Conservation (phyloP, 108 stramenopile genomes). For the Skeletonema tropicum region DNA sequence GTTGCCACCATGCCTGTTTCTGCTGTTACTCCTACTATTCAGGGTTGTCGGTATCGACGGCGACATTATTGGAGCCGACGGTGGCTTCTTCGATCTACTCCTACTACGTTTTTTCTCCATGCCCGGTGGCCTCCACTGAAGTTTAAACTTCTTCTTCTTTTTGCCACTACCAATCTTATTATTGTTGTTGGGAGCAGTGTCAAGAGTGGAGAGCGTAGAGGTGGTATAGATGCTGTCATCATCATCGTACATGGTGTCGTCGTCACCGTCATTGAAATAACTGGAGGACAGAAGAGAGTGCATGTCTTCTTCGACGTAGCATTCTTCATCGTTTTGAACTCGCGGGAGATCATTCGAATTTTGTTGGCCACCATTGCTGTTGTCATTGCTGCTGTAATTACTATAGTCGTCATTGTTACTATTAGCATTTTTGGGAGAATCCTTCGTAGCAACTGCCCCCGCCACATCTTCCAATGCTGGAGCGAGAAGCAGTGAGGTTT, state of each 20-base stretch:
- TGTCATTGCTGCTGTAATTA: background rate
- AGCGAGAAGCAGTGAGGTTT: constrained; percentile 20
- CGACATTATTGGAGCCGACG: background rate
- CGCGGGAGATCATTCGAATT: background rate
- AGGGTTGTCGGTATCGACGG: background rate
- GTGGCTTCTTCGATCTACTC: background rate
- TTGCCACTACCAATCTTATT: background rate
- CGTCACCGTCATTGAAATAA: constrained; percentile 12
- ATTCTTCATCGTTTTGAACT: constrained; percentile 1
- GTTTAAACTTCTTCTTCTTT: constrained; percentile 8
- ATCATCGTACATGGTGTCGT: constrained; percentile 9
- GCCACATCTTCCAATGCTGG: background rate
- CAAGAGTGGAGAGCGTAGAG: background rate
- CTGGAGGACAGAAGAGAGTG: constrained; percentile 4
- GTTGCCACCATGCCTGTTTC: background rate
- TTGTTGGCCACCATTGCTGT: background rate
- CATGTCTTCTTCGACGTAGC: constrained; percentile 19
- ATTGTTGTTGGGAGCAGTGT: background rate
- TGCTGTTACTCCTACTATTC: background rate
- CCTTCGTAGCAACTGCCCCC: background rate
- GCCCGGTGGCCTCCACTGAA: constrained; percentile 23
- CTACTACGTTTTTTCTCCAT: constrained; percentile 2
- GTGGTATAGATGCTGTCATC: constrained; percentile 1
- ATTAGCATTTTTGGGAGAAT: background rate
- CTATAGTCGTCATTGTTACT: background rate